Evolutionary conservation across 352 stramenopile species (phyloP).

Genomic region (Pythium aristosporum): DNA sequence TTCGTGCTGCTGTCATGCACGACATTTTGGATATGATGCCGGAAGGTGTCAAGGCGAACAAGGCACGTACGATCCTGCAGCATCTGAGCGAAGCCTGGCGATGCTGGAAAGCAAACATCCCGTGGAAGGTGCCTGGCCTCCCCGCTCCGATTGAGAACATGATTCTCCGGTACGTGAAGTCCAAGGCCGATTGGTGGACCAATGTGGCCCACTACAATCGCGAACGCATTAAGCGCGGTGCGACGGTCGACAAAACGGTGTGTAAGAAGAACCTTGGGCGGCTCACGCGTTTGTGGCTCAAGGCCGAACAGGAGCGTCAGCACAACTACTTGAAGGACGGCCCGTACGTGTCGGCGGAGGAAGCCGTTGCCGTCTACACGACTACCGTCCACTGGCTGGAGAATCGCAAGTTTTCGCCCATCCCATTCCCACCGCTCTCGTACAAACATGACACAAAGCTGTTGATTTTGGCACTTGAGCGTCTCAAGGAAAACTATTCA

Average conservation of each 20-base stretch:
- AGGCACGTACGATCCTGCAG: conserved; percentile 97
- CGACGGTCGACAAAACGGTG: conserved; percentile 99
- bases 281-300: conserved; percentile 98
- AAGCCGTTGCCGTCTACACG: conserved; percentile 99
- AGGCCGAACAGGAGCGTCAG: conserved; percentile 99
- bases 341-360: conserved; percentile 98
- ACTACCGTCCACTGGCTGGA: conserved; percentile 99
- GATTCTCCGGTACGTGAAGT: conserved; percentile 99
- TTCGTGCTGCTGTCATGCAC: conserved; percentile 99
- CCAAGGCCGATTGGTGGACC: conserved; percentile 98
- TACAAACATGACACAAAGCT: conserved; percentile 99
- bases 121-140: conserved; percentile 99
- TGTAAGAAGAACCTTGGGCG: conserved; percentile 99
- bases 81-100: conserved; percentile 99
- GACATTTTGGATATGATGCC: conserved; percentile 99
- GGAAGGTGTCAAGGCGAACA: conserved; percentile 99
- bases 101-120: conserved; percentile 99
- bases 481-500: conserved; percentile 99
- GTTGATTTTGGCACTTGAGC: conserved; percentile 98
- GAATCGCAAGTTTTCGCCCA: conserved; percentile 98
- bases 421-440: conserved; percentile 98
- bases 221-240: conserved; percentile 98
- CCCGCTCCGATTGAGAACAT: conserved; percentile 99
- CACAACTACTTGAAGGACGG: conserved; percentile 99
- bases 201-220: conserved; percentile 99